phyloP scores from a whole-genome alignment of 2,329 filamentous ascomycete genomes.

The Daldinia sp. region DNA sequence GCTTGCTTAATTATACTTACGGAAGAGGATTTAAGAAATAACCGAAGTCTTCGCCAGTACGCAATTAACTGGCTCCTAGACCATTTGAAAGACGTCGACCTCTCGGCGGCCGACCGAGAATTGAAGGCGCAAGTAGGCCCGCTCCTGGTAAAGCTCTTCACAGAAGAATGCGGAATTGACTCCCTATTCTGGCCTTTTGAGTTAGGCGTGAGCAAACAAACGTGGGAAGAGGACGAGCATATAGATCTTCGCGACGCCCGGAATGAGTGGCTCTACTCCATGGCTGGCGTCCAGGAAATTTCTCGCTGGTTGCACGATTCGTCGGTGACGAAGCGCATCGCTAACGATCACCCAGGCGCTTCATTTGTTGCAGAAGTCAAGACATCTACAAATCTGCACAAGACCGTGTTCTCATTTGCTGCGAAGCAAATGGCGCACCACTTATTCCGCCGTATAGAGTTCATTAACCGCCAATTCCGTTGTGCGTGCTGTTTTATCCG shows the following conservation, averaged over 20 bases:
- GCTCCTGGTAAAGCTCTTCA: conserved; percentile 44
- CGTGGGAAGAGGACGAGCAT: conserved; percentile 42
- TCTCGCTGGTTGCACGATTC: conserved; percentile 44
- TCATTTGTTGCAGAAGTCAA: conserved; percentile 38
- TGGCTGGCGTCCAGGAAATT: conserved; percentile 38
- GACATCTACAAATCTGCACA: conserved; percentile 36
- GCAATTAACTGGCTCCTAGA: conserved; percentile 43
- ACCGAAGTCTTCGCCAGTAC: conserved; percentile 39
- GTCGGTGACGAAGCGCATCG: conserved; percentile 39
- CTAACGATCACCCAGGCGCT: conserved; percentile 15
- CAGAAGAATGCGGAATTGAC: conserved; percentile 42
- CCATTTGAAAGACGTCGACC: conserved; percentile 43
- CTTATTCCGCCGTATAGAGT: conserved; percentile 43
- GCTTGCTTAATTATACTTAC: conserved; percentile 44
- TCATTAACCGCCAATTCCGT: conserved; percentile 43
- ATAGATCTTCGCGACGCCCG: conserved; percentile 33
- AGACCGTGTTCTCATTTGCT: conserved; percentile 37
- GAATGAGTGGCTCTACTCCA: conserved; percentile 45
- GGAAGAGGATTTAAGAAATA: conserved; percentile 36
- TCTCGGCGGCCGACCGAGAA: conserved; percentile 41
- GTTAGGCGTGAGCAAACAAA: conserved; percentile 37
- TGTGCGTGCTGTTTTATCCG: conserved; percentile 42
- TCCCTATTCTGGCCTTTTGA: conserved; percentile 44
- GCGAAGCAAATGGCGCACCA: conserved; percentile 43
- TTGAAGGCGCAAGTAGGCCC: conserved; percentile 44